Base-by-base conservation (phyloP, 495 filamentous ascomycete genomes). In the Neurospora sp. region DNA sequence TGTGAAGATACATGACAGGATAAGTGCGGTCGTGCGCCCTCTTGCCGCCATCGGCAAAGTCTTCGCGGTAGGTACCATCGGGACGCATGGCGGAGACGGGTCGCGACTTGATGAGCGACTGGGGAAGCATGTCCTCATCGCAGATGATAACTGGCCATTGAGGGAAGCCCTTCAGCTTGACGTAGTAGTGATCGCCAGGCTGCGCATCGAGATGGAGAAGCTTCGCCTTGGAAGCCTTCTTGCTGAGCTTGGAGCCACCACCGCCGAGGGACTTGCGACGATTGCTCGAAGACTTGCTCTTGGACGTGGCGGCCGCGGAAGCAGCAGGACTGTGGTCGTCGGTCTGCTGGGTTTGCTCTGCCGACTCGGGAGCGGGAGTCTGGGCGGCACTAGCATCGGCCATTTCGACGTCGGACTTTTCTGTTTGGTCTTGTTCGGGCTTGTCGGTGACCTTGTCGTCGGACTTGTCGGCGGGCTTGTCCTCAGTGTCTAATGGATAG, bases 1-100 rank as follows among this genome's bases (percentile, higher is more conserved):
- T 96, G 73, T 90, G 86, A 72, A 98, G 84, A 82, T 96, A 98
- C 94, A 97, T 97, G 75, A 98, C 90, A 3, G 94, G 93, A 80
- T 92, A 97, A 6, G 92, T 94, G 54, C 94, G 88, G 81, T 97
- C 93, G 46, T 89, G 87, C 20, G 86, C 90, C 72, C 93, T 91
- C 84, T 93, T 94, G 73, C 91, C 94, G 73, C 89, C 93, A 77
- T 96, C 93, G 38, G 89, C 88, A 79, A 92, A 95, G 76, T 93
- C 93, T 69, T 92, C 92, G 69, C 92, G 89, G 82, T 93, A 95
- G 3, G 91, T 90, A 39, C 94, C 94, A 82, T 97, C 94, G 27
- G 86, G 79, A 54, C 92, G 90, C 75, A 87, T 88, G 39, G 94
- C 93, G 10, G 93, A 94, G 42, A 97, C 92, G 2, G 94, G 94